Base-by-base conservation (phyloP, 352 stramenopile genomes). In the Pythium sukuiense region DNA sequence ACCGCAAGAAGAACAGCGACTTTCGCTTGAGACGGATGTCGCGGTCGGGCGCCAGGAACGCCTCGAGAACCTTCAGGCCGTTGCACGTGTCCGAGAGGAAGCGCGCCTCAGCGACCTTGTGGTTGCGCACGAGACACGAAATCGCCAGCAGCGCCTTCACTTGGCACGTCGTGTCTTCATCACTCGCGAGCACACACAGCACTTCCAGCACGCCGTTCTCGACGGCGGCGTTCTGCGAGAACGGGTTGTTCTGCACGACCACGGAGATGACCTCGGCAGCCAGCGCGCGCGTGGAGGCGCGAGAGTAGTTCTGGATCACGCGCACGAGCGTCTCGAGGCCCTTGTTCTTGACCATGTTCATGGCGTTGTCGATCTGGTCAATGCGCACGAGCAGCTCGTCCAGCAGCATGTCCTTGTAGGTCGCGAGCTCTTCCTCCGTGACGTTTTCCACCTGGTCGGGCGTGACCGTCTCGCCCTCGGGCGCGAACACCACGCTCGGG, bases 291-390 rank as follows among this genome's bases (percentile, higher is more conserved):
- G 83, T 85, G 7, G 75, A 80, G 0, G 74, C 66, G 26, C 76
- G 80, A 26, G 71, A 55, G 63, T 88, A 83, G 55, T 81, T 68
- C 16, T 84, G 55, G 52, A 96, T 87, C 30, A 93, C 74, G 30
- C 76, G 77, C 0, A 74, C 78, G 55, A 94, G 73, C 49, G 87
- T 77, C 1, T 65, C 63, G 20, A 96, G 65, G 0, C 85, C 87
- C 18, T 87, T 73, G 80, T 90, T 90, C 74, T 96, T 96, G 67
- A 87, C 76, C 48, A 96, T 93, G 76, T 93, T 94, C 74, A 90
- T 88, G 35, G 87, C 85, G 39, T 92, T 94, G 76, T 96, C 87
- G 55, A 96, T 91, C 75, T 96, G 85, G 71, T 94, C 87, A 26
- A 96, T 85, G 63, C 85, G 84, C 58, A 79, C 87, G 66, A 96